Conservation (phyloP, 768 basidiomycete genomes). For the Tulasnella sp. region DNA sequence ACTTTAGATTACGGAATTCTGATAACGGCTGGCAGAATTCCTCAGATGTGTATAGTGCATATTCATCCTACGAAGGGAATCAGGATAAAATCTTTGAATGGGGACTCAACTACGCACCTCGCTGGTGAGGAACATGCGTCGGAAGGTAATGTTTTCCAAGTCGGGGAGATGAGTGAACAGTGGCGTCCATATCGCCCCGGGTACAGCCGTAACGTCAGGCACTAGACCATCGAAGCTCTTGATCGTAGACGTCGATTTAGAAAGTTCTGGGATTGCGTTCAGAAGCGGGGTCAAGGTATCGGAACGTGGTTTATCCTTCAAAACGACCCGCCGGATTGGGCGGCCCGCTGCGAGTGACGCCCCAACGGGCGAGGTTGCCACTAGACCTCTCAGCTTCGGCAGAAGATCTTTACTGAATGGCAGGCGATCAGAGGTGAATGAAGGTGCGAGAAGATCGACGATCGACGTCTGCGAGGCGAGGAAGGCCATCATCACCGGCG, state of each 20-base stretch:
- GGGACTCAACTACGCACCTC: neutral
- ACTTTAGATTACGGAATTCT: constrained; percentile 4
- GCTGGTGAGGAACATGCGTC: neutral
- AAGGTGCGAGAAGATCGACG: constrained; percentile 10
- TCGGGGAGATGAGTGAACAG: neutral
- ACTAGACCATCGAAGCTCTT: neutral
- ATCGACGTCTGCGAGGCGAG: constrained; percentile 8
- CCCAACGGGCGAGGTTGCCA: neutral
- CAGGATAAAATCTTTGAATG: neutral
- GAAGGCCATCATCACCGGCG: neutral
- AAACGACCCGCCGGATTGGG: neutral
- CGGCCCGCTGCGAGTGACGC: neutral
- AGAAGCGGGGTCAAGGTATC: neutral
- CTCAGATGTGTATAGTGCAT: constrained; percentile 3
- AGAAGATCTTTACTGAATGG: neutral
- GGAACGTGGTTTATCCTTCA: neutral
- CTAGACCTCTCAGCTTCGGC: constrained; percentile 3
- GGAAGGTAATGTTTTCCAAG: neutral
- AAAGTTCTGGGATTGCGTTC: neutral
- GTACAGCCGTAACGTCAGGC: neutral
- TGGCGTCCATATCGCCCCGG: neutral
- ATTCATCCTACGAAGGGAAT: neutral
- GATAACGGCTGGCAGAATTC: neutral
- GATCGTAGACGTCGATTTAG: neutral
- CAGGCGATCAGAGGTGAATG: neutral